Evolutionary conservation across 2,329 filamentous ascomycete genomes (phyloP), one percentile per base, ranked within the genome.

Genomic region (Verticillium tricorpus): DNA sequence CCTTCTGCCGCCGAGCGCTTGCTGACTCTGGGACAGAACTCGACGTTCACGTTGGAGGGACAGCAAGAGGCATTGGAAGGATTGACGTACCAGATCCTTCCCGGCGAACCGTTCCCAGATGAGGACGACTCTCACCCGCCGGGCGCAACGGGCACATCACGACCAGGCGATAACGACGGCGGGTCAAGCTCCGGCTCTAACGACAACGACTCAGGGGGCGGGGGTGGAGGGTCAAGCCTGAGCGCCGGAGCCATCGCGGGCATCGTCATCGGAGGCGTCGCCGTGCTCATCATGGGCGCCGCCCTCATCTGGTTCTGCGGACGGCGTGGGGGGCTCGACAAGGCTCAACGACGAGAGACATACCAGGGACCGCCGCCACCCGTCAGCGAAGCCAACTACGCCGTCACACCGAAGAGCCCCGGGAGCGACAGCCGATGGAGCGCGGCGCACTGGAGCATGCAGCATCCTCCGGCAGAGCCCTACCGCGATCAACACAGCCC

Each of bases 181-280:
- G 28, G n/a, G 19, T 11, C 14, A 57, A 28, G 12, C 15, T 63
- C 64, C 12, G 61, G 45, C 45, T 22, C 45, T 17, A 17, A n/a
- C 37, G 14, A 12, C 63, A n/a, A 62, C 50, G 2, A 32, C 61
- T 40, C 57, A 12, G 37, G 19, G 4, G 35, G 37, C 28, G 57
- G 25, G 6, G 35, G 37, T 25, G 57, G 25, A 6, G 60, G 63
- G 22, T 31, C 60, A 35, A 45, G 59, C 19, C 64, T 76, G 25
- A 70, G 69, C 7, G 61, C 71, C 0, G 85, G 85, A 4, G 82
- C 81, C 2, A 88, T 89, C 32, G 85, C 83, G 1, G 87, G 86
- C 5, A 86, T 89, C 34, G 78, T 77, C 1, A 76, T 89, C 39
- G 85, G 85, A 28, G 72, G 70, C 1, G 74, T 80, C 0, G 81